Percentiles rank a stretch among this genome's conserved stretches.
phyloP scores from a whole-genome alignment of 176 grass and related monocot genomes.

The Puccinellia tenuiflora region DNA sequence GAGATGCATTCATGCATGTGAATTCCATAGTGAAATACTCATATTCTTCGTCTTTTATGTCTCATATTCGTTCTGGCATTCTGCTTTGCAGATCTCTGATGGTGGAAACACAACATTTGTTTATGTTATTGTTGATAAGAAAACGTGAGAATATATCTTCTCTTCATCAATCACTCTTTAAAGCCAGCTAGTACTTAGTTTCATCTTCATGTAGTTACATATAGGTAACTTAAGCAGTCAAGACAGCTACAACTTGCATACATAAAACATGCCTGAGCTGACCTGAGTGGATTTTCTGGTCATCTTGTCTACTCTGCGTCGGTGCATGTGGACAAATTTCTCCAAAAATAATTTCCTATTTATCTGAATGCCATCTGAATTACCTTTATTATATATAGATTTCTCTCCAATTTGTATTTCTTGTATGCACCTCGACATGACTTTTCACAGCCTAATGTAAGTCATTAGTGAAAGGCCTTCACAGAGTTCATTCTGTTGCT shows the following conservation, averaged over 20 bases:
- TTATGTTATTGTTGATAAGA: conserved; percentile 50
- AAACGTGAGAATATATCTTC: conserved; percentile 25
- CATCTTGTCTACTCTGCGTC: neutral
- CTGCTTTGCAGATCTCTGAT: conserved; percentile 27
- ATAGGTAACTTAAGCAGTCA: neutral
- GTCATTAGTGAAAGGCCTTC: neutral
- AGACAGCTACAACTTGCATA: neutral
- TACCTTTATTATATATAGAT: neutral
- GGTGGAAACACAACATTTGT: conserved; percentile 38
- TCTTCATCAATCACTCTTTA: neutral
- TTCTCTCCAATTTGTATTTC: neutral
- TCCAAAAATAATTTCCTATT: neutral
- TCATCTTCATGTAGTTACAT: conserved; percentile 9
- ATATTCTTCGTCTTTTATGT: neutral
- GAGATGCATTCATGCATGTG: neutral
- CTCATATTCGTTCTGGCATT: neutral
- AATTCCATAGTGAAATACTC: neutral
- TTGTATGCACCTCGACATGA: neutral
- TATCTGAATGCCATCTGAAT: neutral
- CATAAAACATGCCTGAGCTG: neutral
- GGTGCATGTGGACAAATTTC: neutral
- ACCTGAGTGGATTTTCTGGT: neutral
- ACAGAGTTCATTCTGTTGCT: neutral
- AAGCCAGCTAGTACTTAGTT: neutral
- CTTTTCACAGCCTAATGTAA: neutral